Conservation (phyloP, 2,329 filamentous ascomycete genomes). For the Magnaporthiopsis poae region DNA sequence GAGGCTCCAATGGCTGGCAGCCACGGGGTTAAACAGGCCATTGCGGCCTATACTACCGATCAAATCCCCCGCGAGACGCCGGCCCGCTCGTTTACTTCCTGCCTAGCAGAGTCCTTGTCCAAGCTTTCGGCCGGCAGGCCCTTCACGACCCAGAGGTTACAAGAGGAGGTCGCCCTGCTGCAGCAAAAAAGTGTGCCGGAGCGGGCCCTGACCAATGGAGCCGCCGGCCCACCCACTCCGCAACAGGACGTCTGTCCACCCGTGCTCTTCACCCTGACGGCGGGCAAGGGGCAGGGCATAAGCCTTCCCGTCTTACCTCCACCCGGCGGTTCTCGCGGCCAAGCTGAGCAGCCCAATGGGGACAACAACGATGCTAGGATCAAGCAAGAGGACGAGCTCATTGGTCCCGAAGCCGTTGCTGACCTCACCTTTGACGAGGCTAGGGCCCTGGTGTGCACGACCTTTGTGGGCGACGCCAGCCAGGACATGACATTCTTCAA, state of each 20-base stretch:
- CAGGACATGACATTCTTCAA: constrained; percentile 57
- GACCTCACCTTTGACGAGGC: constrained; percentile 53
- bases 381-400: constrained; percentile 30
- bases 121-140: constrained; percentile 43
- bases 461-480: constrained; percentile 55
- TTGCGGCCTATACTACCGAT: constrained; percentile 50
- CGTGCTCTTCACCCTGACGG: constrained; percentile 45
- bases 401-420: constrained; percentile 38
- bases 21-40: constrained; percentile 51
- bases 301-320: constrained; percentile 39
- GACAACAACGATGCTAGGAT: constrained; percentile 5
- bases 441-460: constrained; percentile 56
- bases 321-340: constrained; percentile 20
- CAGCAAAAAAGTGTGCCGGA: constrained; percentile 36
- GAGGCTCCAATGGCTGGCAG: constrained; percentile 41
- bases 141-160: constrained; percentile 46
- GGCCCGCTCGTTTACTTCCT: constrained; percentile 50
- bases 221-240: constrained; percentile 24
- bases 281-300: constrained; percentile 42
- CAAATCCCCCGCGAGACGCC: constrained; percentile 33
- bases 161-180: constrained; percentile 42
- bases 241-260: constrained; percentile 29
- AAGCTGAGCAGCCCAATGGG: constrained; percentile 1
- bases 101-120: constrained; percentile 43
- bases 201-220: constrained; percentile 35